Evolutionary conservation across 1,284 basidiomycete species (phyloP), one percentile per base, ranked within the genome.

Genomic region (Stygiomarasmius scandens): DNA sequence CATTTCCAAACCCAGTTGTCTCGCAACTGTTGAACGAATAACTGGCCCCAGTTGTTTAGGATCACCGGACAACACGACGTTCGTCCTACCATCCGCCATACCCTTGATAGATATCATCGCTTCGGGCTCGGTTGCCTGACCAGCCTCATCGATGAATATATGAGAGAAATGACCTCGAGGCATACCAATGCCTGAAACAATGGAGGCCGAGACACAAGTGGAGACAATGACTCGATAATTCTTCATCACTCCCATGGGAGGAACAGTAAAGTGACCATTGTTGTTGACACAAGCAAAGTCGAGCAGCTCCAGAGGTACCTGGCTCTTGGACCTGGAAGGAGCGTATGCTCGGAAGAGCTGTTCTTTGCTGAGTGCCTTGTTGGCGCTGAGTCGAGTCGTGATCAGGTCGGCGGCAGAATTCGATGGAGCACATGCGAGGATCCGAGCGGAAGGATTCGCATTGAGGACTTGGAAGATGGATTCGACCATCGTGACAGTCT

Each of bases 91-190:
- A 57, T 80, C 78, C 0, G 81, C 79, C 70, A 86, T 75, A 3
- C 76, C 80, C 66, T 79, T 81, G 63, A 87, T 81, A 0, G 79
- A 74, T 22, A 86, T 77, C 71, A 86, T 80, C 0, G 71, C 73
- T 62, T 87, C 83, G 0, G 86, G 83, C 63, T 89, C 86, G 0
- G 81, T 83, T 0, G 83, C 84, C 61, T 88, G 85, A 0, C 83
- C 86, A 3, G 85, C 85, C 62, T 89, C 86, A 64, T 89, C 86
- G 8, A 86, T 70, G 63, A 88, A 85, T n/a, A 89, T 84, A 58
- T 86, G 80, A 1, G 70, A 76, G 63, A 82, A 88, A 67, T 87
- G 84, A 0, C 84, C 85, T 3, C 78, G 72, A 0, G 76, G 68
- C 47, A 87, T 75, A 0, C 85, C 86, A 29, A 87, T 76, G 0